Percentiles rank a stretch among this genome's conserved stretches.
Conservation (phyloP, 2,329 filamentous ascomycete genomes). For the Penicillium sp. region DNA sequence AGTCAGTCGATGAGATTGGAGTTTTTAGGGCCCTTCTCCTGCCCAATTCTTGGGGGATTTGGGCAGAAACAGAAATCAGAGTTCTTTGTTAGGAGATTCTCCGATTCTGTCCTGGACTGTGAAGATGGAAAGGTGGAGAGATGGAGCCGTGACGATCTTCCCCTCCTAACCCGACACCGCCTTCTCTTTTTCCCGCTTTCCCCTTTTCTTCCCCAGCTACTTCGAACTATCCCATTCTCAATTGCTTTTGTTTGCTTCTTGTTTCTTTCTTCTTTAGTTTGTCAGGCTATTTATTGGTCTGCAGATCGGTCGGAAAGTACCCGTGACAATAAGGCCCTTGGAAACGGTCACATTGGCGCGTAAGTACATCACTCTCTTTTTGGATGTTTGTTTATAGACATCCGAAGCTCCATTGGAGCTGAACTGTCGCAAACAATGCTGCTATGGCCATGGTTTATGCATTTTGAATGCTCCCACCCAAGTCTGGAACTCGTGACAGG, state of each 20-base stretch:
- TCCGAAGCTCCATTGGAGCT: conserved; percentile 1
- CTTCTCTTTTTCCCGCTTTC: conserved; percentile 24
- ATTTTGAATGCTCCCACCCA: no score
- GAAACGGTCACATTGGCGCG: conserved; percentile 11
- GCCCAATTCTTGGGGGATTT: no score
- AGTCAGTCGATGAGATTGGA: no score
- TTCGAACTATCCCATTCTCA: not conserved
- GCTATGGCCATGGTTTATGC: not conserved
- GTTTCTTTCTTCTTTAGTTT: conserved; percentile 12
- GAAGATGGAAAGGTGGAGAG: no score
- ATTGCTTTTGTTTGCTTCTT: conserved; percentile 15
- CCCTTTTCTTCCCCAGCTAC: conserved; percentile 15
- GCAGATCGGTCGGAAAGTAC: conserved; percentile 8
- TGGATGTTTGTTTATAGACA: conserved; percentile 3
- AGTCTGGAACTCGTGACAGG: not conserved
- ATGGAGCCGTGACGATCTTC: conserved; percentile 22
- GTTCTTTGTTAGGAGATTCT: no score
- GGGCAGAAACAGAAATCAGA: no score
- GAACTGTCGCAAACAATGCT: not conserved
- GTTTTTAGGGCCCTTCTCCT: no score
- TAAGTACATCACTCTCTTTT: conserved; percentile 16
- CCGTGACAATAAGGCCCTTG: not conserved
- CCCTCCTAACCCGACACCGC: conserved; percentile 23
- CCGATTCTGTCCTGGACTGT: no score
- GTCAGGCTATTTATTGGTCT: conserved; percentile 10